Conservation (phyloP, 306 rosid genomes). For the Ammopiptanthus mongolicus region DNA sequence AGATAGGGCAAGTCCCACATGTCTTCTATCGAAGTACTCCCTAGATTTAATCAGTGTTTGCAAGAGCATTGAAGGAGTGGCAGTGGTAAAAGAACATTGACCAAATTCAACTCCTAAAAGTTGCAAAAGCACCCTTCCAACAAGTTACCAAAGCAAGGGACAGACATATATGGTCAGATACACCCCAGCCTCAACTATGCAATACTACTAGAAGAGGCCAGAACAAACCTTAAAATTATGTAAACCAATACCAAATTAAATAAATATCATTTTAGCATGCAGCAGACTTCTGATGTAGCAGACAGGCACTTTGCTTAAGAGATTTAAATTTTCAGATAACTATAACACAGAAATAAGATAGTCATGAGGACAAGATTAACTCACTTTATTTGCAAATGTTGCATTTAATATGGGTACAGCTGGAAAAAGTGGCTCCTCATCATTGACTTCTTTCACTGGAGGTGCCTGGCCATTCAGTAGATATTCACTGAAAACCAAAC, state of each 20-base stretch:
- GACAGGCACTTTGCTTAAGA: not conserved
- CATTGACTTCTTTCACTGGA: constrained; percentile 78
- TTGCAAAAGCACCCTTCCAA: not conserved
- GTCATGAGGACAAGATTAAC: constrained; percentile 19
- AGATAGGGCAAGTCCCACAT: not conserved
- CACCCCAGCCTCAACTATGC: not conserved
- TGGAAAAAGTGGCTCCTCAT: constrained; percentile 88
- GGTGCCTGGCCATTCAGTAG: constrained; percentile 88
- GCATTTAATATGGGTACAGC: constrained; percentile 59
- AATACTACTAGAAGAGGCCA: not conserved
- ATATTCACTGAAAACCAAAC: constrained; percentile 91
- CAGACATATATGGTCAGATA: not conserved
- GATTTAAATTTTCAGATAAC: constrained; percentile 2
- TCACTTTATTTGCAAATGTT: constrained; percentile 51
- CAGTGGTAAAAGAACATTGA: not conserved
- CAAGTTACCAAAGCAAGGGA: not conserved
- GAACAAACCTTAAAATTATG: not conserved
- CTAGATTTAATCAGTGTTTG: not conserved
- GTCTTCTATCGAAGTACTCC: not conserved
- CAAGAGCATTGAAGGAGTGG: not conserved
- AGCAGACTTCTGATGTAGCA: not conserved
- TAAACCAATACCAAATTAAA: not conserved
- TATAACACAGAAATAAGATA: not conserved
- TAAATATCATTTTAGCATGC: constrained; percentile 4
- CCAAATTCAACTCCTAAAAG: not conserved